phyloP scores from a whole-genome alignment of 352 stramenopile species.

The Globisporangium nunn region DNA sequence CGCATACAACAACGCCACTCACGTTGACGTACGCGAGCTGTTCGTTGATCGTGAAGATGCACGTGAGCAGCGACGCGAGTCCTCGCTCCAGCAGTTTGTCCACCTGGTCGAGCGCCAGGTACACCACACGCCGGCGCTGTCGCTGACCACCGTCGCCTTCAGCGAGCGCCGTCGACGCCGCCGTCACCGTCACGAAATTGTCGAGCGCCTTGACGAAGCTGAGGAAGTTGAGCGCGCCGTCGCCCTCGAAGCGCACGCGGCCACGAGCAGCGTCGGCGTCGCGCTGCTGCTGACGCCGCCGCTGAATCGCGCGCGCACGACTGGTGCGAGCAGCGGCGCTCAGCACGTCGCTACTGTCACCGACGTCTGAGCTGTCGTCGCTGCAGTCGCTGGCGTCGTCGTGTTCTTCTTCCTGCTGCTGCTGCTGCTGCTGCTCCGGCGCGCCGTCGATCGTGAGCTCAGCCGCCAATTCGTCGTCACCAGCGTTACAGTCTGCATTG shows the following conservation, averaged over 20 bases:
- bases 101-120: constrained; percentile 60
- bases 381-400: background rate
- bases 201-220: constrained; percentile 60
- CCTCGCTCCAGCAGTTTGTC: constrained; percentile 58
- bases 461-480: background rate
- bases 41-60: constrained; percentile 64
- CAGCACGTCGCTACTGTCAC: background rate
- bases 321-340: background rate
- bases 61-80: constrained; percentile 46
- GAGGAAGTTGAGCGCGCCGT: constrained; percentile 62
- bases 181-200: constrained; percentile 26
- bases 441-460: constrained; percentile 9
- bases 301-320: background rate
- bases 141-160: background rate
- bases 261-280: background rate
- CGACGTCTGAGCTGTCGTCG: constrained; percentile 1
- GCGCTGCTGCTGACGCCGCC: constrained; percentile 5
- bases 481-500: too few species aligned
- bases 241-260: constrained; percentile 21
- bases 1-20: background rate
- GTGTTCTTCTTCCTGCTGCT: constrained; percentile 1
- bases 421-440: constrained; percentile 1
- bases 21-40: constrained; percentile 58
- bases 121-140: constrained; percentile 26
- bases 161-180: background rate